Conservation (phyloP, 495 filamentous ascomycete genomes). For the Lichenothelia convexa region DNA sequence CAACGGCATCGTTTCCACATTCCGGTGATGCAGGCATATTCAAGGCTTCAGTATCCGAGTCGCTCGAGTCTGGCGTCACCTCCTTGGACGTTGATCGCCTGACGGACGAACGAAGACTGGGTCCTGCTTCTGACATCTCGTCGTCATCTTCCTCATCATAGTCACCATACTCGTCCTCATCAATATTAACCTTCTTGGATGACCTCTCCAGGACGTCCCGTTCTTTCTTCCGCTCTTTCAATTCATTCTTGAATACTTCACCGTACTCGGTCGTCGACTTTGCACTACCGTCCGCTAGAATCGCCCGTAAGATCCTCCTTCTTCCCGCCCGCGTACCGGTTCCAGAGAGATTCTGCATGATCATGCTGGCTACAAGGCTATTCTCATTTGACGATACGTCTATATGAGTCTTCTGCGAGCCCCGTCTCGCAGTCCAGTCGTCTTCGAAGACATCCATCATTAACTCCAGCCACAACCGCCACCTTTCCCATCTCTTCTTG, state of each 20-base stretch:
- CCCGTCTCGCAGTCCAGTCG: conserved; percentile 43
- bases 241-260: conserved; percentile 42
- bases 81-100: not conserved
- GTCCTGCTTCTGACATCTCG: conserved; percentile 20
- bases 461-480: conserved; percentile 64
- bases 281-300: conserved; percentile 42
- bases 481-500: conserved; percentile 56
- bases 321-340: conserved; percentile 22
- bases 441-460: conserved; percentile 61
- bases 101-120: not conserved
- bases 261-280: conserved; percentile 34
- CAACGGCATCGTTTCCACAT: too few species aligned
- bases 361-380: conserved; percentile 28
- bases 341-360: conserved; percentile 33
- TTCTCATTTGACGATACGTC: conserved; percentile 4
- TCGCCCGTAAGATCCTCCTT: conserved; percentile 39
- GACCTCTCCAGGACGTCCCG: conserved; percentile 14
- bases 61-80: not conserved
- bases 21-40: too few species aligned
- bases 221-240: conserved; percentile 23
- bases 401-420: too few species aligned
- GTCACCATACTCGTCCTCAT: conserved; percentile 38
- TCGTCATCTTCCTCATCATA: conserved; percentile 36
- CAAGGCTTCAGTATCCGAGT: too few species aligned
- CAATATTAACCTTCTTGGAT: conserved; percentile 34